Conservation (phyloP, 2,329 filamentous ascomycete species). For the Aspergillus transmontanensis region DNA sequence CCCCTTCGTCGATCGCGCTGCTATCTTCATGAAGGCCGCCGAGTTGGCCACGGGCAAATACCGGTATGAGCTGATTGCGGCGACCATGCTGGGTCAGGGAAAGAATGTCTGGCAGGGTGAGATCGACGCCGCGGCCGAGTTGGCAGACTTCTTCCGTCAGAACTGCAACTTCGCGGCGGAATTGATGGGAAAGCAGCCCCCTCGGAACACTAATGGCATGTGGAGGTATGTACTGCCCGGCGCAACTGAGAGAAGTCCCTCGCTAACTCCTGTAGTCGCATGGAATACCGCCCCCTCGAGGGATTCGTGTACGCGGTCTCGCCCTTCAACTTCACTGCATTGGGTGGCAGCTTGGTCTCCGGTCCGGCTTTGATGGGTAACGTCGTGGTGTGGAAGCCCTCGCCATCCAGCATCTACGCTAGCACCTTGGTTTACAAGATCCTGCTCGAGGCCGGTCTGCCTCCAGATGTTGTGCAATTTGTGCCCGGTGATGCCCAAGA, state of each 20-base stretch:
- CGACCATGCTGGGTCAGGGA: conserved; percentile 91
- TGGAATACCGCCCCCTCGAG: conserved; percentile 86
- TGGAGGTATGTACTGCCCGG: conserved; percentile 67
- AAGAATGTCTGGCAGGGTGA: conserved; percentile 98
- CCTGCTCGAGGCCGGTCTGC: conserved; percentile 86
- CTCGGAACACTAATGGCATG: conserved; percentile 76
- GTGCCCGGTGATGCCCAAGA: conserved; percentile 83
- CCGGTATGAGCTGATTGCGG: conserved; percentile 90
- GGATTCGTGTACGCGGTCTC: conserved; percentile 93
- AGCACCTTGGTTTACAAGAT: conserved; percentile 90
- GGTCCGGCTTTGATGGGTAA: conserved; percentile 89
- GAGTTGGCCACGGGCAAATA: conserved; percentile 88
- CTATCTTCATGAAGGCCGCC: conserved; percentile 90
- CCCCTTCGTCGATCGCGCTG: conserved; percentile 84
- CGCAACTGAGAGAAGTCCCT: neutral
- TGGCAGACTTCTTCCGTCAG: conserved; percentile 78
- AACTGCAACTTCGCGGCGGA: conserved; percentile 76
- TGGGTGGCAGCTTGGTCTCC: conserved; percentile 80
- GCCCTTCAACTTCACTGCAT: conserved; percentile 96
- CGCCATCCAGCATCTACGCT: conserved; percentile 78
- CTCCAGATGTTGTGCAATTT: conserved; percentile 87
- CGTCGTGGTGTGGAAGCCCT: conserved; percentile 95
- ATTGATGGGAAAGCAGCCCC: conserved; percentile 80
- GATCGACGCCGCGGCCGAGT: conserved; percentile 88
- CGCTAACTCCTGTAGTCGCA: conserved; percentile 52